These are phyloP conservation scores for Tothia fuscella DNA, from an alignment of 2,329 filamentous ascomycete species.

Conservation along the genomic window DNA sequence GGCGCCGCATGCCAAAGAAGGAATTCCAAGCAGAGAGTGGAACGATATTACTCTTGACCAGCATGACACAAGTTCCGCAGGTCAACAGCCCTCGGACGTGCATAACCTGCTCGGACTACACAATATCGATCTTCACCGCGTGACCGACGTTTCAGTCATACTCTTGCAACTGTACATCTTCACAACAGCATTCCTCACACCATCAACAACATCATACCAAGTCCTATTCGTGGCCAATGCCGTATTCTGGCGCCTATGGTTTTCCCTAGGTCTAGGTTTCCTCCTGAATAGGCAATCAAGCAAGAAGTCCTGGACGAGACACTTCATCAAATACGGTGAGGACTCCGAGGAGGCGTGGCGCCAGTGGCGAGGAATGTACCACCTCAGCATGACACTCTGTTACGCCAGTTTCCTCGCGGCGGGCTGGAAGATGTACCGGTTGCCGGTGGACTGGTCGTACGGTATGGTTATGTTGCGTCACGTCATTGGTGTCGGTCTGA, in stretches of 20 bases:
- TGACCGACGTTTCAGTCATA: constrained; percentile 70
- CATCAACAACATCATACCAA: constrained; percentile 63
- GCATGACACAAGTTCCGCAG: constrained; percentile 25
- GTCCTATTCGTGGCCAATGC: constrained; percentile 73
- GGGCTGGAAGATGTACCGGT: constrained; percentile 89
- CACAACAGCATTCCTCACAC: constrained; percentile 61
- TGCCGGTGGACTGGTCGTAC: constrained; percentile 78
- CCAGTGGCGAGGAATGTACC: constrained; percentile 94
- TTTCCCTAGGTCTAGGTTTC: constrained; percentile 73
- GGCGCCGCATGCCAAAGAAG: constrained; percentile 17
- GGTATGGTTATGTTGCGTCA: constrained; percentile 80
- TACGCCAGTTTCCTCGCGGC: constrained; percentile 81
- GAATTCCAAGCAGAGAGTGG: constrained; percentile 24
- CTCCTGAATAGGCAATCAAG: constrained; percentile 78
- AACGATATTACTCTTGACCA: too few species aligned
- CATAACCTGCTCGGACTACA: constrained; percentile 73
- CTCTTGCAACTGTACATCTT: constrained; percentile 67
- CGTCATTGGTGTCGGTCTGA: constrained; percentile 66
- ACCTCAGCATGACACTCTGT: constrained; percentile 83
- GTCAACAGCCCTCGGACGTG: constrained; percentile 48
- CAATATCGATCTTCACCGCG: constrained; percentile 81
- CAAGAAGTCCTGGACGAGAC: constrained; percentile 87
- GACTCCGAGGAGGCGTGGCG: constrained; percentile 84
- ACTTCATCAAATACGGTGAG: constrained; percentile 95
- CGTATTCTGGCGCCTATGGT: constrained; percentile 78